phyloP scores from a whole-genome alignment of 2,329 filamentous ascomycete species.

The Arthroderma sp. region DNA sequence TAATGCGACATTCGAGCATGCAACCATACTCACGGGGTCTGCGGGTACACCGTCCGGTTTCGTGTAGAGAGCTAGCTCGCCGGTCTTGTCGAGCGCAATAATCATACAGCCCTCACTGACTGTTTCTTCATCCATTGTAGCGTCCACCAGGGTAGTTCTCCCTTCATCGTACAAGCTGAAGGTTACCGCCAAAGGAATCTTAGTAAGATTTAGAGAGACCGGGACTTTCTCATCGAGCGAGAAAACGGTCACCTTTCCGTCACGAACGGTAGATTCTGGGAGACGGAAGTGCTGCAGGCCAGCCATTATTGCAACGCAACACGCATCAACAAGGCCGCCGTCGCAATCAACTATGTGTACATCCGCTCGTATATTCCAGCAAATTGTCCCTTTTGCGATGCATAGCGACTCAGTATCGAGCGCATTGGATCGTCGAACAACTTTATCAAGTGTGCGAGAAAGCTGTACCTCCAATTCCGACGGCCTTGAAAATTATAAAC shows the following conservation, averaged over 20 bases:
- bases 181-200: slow-evolving; percentile 81
- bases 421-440: slow-evolving; percentile 78
- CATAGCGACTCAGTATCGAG: slow-evolving; percentile 94
- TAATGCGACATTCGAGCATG: slow-evolving; percentile 61
- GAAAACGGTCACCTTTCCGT: slow-evolving; percentile 73
- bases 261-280: slow-evolving; percentile 76
- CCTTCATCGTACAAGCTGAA: slow-evolving; percentile 62
- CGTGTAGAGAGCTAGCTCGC: slow-evolving; percentile 80
- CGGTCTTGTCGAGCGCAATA: slow-evolving; percentile 76
- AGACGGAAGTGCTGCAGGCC: slow-evolving; percentile 83
- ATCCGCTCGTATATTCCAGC: slow-evolving; percentile 82
- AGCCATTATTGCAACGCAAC: slow-evolving; percentile 76
- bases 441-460: slow-evolving; percentile 82
- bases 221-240: slow-evolving; percentile 75
- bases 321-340: slow-evolving; percentile 74
- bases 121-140: slow-evolving; percentile 38
- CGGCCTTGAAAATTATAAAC: slow-evolving; percentile 38
- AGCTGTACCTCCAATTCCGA: slow-evolving; percentile 76
- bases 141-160: slow-evolving; percentile 31
- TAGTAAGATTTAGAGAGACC: slow-evolving; percentile 77
- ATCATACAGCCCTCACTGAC: slow-evolving; percentile 54
- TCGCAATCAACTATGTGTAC: slow-evolving; percentile 85
- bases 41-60: slow-evolving; percentile 78
- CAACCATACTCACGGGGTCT: slow-evolving; percentile 64
- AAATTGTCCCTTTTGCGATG: slow-evolving; percentile 78